Evolutionary conservation across 495 filamentous ascomycete genomes (phyloP), one percentile per base, ranked within the genome.

Genomic region (Monascus purpureus): DNA sequence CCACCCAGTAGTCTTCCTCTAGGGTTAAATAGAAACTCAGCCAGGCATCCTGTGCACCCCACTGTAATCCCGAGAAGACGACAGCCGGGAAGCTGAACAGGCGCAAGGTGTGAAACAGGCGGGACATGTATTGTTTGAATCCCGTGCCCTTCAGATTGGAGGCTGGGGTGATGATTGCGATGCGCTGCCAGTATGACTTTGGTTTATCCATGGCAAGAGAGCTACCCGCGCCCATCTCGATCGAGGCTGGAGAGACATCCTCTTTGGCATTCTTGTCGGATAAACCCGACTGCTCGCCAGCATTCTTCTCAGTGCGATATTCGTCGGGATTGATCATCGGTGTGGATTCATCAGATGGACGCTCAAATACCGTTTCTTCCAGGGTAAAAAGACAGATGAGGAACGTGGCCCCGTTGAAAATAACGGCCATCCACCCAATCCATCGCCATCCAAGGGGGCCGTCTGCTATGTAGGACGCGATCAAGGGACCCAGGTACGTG

Each of bases 31-130:
- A 57, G 39, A 57, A 57, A 11, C 47, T 47, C n/a, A 57, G 29
- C 52, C 52, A 57, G 3, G 53, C 53, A 35, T 57, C 53, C 29
- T 57, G 53, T 11, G 45, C 52, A 15, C 52, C 52, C 53, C 52
- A 57, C 29, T 55, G 52, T 13, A 57, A 32, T 13, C 49, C 49
- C 4, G 49, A 49, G 29, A 42, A 57, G 15, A 50, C 28, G 15
- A 57, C 51, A 4, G 51, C 52, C 1, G 53, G 53, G 33, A 57
- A 55, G 3, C 29, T 43, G 36, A 57, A 53, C 12, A 57, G 35
- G 15, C 52, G 46, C 25, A 57, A 29, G 4, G 41, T 47, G 29
- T 53, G 34, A 17, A 39, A 38, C 13, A 52, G 27, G 14, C 43
- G 46, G 20, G 17, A 26, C 28, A 9, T 39, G 31, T 52, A 52